Conservation (phyloP, 257 asterid genomes). For the Coffea eugenioides region DNA sequence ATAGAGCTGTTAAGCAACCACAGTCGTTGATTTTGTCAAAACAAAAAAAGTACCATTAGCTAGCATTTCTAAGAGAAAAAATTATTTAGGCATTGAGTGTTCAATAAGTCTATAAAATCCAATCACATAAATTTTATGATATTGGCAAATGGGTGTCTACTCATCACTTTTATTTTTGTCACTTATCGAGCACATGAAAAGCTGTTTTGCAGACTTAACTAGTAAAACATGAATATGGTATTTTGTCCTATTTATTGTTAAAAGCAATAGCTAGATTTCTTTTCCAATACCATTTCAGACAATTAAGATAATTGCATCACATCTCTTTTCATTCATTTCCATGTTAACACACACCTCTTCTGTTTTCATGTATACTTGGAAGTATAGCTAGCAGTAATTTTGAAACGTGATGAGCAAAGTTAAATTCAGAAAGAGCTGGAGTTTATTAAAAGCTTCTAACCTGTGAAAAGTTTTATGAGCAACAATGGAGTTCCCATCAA, state of each 20-base stretch:
- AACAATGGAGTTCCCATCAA: slow-evolving; percentile 81
- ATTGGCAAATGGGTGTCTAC: background rate
- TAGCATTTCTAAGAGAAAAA: too few relatives aligned
- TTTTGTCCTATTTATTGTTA: background rate
- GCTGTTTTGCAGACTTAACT: background rate
- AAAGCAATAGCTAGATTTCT: background rate
- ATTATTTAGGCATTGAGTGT: too few relatives aligned
- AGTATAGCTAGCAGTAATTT: too few relatives aligned
- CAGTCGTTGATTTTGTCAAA: background rate
- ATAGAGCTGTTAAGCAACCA: background rate
- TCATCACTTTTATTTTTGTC: background rate
- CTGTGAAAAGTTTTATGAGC: slow-evolving; percentile 96
- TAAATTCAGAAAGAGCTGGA: background rate
- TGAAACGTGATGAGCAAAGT: too few relatives aligned
- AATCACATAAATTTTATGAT: background rate
- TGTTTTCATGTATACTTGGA: too few relatives aligned
- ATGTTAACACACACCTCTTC: too few relatives aligned
- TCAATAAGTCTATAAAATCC: background rate
- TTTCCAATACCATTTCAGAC: background rate
- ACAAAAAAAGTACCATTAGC: background rate
- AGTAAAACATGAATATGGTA: background rate
- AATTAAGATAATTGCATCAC: too few relatives aligned
- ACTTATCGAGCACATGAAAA: background rate
- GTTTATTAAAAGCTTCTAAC: slow-evolving; percentile 38
- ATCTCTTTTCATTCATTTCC: too few relatives aligned